phyloP scores from a whole-genome alignment of 495 filamentous ascomycete genomes.

The Apodospora peruviana region DNA sequence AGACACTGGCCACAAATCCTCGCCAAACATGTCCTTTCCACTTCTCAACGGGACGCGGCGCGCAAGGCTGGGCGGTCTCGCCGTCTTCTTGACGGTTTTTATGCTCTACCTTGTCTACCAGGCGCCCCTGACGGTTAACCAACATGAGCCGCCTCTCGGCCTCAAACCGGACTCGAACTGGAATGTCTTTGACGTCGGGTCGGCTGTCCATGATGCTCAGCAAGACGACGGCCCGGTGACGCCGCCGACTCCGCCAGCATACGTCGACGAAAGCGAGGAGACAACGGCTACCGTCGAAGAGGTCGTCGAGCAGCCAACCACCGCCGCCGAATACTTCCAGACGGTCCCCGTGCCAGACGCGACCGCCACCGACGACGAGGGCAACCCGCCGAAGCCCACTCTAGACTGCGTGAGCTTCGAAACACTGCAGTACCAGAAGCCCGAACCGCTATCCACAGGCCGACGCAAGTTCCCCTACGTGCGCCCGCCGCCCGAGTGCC shows the following conservation, averaged over 20 bases:
- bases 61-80: slow-evolving; percentile 10
- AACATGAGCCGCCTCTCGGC: slow-evolving; percentile 1
- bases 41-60: slow-evolving; percentile 11
- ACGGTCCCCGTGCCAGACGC: neutral
- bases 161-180: neutral
- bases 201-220: neutral
- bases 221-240: neutral
- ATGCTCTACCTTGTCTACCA: slow-evolving; percentile 16
- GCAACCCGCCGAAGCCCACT: neutral
- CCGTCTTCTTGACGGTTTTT: slow-evolving; percentile 8
- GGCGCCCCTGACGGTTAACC: neutral
- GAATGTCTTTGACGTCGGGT: neutral
- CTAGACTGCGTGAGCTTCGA: slow-evolving; percentile 17
- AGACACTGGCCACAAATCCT: neutral
- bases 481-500: slow-evolving; percentile 50
- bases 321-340: neutral
- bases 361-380: neutral
- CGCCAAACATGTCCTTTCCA: slow-evolving; percentile 8
- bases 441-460: slow-evolving; percentile 34
- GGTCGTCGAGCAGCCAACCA: neutral
- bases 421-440: slow-evolving; percentile 13
- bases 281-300: neutral
- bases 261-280: neutral
- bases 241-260: neutral
- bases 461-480: slow-evolving; percentile 47